Conservation (phyloP, 2,329 filamentous ascomycete genomes). For the Penicillium sp. region DNA sequence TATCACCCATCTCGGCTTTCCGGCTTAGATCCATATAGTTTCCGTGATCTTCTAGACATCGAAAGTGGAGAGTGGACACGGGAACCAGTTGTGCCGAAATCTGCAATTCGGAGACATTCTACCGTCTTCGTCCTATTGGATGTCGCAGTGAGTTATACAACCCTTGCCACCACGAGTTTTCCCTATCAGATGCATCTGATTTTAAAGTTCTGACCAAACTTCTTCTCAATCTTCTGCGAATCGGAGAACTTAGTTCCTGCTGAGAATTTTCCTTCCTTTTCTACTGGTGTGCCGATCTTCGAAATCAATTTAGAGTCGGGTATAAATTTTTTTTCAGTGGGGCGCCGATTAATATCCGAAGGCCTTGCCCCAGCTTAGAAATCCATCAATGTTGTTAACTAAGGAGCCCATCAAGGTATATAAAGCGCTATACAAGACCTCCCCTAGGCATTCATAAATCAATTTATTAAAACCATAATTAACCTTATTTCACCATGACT, state of each 20-base stretch:
- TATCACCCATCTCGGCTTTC: too few species aligned
- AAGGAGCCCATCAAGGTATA: not conserved
- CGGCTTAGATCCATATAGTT: too few species aligned
- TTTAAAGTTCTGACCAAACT: too few species aligned
- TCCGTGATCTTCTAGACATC: too few species aligned
- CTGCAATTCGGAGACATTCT: too few species aligned
- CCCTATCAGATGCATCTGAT: too few species aligned
- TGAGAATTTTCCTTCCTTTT: not conserved
- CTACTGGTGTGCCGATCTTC: not conserved
- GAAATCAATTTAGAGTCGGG: not conserved
- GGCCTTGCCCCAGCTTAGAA: constrained; percentile 10
- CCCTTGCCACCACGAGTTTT: too few species aligned
- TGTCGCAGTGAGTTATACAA: too few species aligned
- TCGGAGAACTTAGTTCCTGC: not conserved
- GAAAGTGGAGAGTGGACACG: too few species aligned
- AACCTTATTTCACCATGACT: constrained; percentile 16
- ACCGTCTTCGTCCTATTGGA: too few species aligned
- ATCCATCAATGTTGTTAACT: constrained; percentile 3
- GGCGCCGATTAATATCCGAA: not conserved
- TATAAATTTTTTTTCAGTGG: too few species aligned
- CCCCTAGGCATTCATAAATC: not conserved
- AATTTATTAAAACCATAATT: not conserved
- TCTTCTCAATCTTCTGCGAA: not conserved
- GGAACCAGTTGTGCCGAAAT: too few species aligned
- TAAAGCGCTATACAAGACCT: not conserved